Conservation (phyloP, 2,329 filamentous ascomycete species). For the Falciphora oryzae region DNA sequence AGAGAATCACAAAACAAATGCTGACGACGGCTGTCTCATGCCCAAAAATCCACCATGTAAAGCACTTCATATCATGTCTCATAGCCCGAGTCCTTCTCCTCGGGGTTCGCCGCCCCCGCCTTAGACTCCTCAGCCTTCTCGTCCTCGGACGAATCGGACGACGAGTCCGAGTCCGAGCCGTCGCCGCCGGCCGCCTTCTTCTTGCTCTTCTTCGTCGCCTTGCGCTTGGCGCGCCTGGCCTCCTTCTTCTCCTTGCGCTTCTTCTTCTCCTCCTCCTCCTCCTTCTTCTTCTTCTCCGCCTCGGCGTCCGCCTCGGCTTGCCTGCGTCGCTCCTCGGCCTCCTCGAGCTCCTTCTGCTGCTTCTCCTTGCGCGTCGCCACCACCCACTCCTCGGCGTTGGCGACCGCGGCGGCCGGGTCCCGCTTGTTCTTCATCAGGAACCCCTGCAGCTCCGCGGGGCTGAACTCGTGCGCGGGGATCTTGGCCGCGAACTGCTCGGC, state of each 20-base stretch:
- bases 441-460: constrained; percentile 56
- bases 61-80: constrained; percentile 6
- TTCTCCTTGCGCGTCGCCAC: constrained; percentile 42
- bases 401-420: constrained; percentile 41
- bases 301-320: constrained; percentile 31
- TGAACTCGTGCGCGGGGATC: constrained; percentile 51
- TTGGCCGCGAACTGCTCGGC: constrained; percentile 41
- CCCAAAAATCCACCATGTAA: neutral
- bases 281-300: constrained; percentile 23
- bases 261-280: constrained; percentile 18
- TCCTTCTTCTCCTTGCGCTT: constrained; percentile 19
- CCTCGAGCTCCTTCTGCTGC: constrained; percentile 37
- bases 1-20: neutral
- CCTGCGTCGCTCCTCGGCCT: constrained; percentile 35
- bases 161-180: constrained; percentile 14
- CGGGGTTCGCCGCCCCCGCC: neutral
- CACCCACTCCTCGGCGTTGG: constrained; percentile 42
- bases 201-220: constrained; percentile 22
- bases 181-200: constrained; percentile 15
- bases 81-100: constrained; percentile 8
- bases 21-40: neutral
- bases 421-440: constrained; percentile 52
- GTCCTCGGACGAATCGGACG: constrained; percentile 11
- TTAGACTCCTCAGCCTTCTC: constrained; percentile 8
- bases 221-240: constrained; percentile 17